Percentiles rank a stretch among this genome's conserved stretches.
Evolutionary conservation across 306 rosid genomes (phyloP).

Genomic region (Cyamopsis tetragonoloba): DNA sequence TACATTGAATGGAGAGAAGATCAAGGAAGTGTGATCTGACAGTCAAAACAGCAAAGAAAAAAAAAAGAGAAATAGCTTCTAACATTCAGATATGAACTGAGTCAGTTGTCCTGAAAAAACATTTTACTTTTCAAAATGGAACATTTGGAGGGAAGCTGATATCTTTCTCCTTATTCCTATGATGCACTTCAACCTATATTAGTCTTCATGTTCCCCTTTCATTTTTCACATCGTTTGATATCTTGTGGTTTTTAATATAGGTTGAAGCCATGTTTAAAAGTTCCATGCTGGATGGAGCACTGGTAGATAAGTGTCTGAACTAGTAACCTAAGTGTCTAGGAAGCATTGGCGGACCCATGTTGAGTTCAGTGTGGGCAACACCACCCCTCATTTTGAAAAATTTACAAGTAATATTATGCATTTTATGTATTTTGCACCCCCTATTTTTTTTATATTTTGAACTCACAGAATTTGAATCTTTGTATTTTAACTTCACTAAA

Average conservation of each 20-base stretch:
- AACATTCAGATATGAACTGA: neutral
- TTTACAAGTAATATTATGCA: too few species aligned
- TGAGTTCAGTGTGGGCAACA: too few species aligned
- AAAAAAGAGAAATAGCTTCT: neutral
- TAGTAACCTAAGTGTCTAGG: neutral
- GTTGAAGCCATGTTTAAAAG: neutral
- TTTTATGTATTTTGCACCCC: too few species aligned
- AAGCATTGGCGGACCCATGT: too few species aligned
- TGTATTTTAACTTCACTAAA: too few species aligned
- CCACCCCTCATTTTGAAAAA: too few species aligned
- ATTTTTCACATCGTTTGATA: neutral
- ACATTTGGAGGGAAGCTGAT: neutral
- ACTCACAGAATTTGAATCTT: too few species aligned
- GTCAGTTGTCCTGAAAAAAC: constrained; percentile 10
- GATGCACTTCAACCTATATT: too few species aligned
- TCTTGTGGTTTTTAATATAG: neutral
- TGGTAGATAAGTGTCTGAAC: neutral
- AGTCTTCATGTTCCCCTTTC: neutral
- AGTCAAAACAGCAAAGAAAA: neutral
- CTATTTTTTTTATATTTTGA: too few species aligned
- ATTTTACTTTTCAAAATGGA: neutral
- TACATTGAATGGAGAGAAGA: neutral
- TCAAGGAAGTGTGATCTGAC: neutral
- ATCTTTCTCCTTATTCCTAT: neutral
- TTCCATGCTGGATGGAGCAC: neutral